These are phyloP conservation scores for Astrocystis sublimbata DNA, from an alignment of 495 filamentous ascomycete species.

Conservation along the genomic window DNA sequence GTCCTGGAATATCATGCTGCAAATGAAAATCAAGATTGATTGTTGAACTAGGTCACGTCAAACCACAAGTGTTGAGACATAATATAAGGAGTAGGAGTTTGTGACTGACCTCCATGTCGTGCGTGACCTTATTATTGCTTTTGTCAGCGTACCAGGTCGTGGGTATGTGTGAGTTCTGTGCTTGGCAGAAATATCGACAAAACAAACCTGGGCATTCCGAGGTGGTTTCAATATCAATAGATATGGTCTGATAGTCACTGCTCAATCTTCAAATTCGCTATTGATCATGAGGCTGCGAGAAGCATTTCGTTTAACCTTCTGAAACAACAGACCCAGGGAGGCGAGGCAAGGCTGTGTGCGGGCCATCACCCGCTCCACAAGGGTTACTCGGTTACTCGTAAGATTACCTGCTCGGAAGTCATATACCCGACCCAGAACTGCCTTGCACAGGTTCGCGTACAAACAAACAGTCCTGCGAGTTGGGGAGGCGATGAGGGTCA, in stretches of 20 bases:
- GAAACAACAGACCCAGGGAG: background rate
- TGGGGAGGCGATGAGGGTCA: too few species aligned
- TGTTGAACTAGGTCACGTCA: background rate
- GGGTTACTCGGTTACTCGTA: background rate
- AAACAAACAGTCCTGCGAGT: too few species aligned
- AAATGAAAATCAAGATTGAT: too few species aligned
- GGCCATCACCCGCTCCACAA: background rate
- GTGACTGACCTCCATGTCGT: background rate
- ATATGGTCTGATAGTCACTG: too few species aligned
- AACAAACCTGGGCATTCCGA: background rate
- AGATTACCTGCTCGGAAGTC: background rate
- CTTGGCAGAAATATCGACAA: background rate
- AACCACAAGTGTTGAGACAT: background rate
- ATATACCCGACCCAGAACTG: background rate
- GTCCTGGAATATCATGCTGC: too few species aligned
- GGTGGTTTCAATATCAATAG: too few species aligned
- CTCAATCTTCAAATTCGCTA: too few species aligned
- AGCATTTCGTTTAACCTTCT: background rate
- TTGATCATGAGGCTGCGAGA: background rate
- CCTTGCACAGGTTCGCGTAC: background rate
- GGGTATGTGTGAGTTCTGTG: background rate
- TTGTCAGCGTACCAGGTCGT: background rate
- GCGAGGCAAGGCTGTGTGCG: background rate
- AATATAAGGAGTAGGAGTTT: background rate
- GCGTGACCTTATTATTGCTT: background rate